Evolutionary conservation across 345 rosid genomes (phyloP).

Genomic region (Gossypium australe): DNA sequence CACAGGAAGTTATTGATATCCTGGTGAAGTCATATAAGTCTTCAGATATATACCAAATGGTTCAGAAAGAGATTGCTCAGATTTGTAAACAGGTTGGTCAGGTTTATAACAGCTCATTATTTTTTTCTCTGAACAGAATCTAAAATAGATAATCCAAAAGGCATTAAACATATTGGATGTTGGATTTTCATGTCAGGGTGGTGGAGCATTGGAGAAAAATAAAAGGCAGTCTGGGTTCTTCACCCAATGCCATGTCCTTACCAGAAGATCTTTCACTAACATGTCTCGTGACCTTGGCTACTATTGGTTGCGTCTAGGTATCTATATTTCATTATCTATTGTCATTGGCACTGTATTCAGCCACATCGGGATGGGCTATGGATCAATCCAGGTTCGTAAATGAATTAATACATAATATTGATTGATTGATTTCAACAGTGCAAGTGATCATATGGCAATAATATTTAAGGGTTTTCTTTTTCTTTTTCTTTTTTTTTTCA

Average conservation of each 20-base stretch:
- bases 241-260: constrained; percentile 35
- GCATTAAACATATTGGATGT: background rate
- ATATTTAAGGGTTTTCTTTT: background rate
- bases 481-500: background rate
- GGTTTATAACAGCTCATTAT: background rate
- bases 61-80: constrained; percentile 21
- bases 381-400: constrained; percentile 25
- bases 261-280: constrained; percentile 48
- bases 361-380: constrained; percentile 16
- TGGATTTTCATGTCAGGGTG: constrained; percentile 7
- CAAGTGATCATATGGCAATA: no score
- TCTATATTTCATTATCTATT: constrained; percentile 33
- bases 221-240: constrained; percentile 34
- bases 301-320: constrained; percentile 50
- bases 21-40: constrained; percentile 36
- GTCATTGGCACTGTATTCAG: constrained; percentile 35
- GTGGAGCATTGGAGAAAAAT: constrained; percentile 15
- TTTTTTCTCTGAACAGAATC: background rate
- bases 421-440: background rate
- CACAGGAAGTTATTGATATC: constrained; percentile 38
- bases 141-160: background rate
- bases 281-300: constrained; percentile 62
- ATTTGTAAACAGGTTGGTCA: constrained; percentile 27
- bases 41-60: constrained; percentile 27
- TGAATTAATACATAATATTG: background rate